Evolutionary conservation across 768 basidiomycete genomes (phyloP).

Genomic region (Tricholoma matsutake): DNA sequence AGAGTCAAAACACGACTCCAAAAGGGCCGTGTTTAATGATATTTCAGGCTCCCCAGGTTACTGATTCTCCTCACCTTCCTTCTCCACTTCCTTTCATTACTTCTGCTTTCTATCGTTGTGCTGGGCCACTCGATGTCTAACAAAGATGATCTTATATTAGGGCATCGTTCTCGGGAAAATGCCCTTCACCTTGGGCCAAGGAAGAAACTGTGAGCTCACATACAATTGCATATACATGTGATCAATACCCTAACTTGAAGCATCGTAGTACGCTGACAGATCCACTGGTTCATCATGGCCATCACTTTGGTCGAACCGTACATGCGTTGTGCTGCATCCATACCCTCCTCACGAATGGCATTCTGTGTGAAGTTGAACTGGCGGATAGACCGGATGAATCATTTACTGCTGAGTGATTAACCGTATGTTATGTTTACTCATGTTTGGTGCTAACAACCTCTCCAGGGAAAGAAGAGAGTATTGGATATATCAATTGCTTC

Average conservation of each 20-base stretch:
- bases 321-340: constrained; percentile 16
- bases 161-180: background rate
- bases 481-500: no score
- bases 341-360: constrained; percentile 13
- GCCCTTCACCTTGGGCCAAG: no score
- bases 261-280: constrained; percentile 5
- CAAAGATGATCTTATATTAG: background rate
- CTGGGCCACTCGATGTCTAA: background rate
- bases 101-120: background rate
- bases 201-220: background rate
- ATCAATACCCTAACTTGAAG: background rate
- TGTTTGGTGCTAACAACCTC: background rate
- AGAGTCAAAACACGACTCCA: no score
- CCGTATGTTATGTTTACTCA: background rate
- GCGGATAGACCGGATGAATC: background rate
- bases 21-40: no score
- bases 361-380: constrained; percentile 3
- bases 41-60: no score
- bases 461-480: no score
- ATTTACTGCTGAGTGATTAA: background rate
- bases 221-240: background rate
- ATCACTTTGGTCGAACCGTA: constrained; percentile 14
- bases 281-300: constrained; percentile 18
- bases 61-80: no score
- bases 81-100: no score